Percentiles rank a stretch among this genome's conserved stretches.
phyloP scores from a whole-genome alignment of 768 basidiomycete species.

The Russula griseocarnosa region DNA sequence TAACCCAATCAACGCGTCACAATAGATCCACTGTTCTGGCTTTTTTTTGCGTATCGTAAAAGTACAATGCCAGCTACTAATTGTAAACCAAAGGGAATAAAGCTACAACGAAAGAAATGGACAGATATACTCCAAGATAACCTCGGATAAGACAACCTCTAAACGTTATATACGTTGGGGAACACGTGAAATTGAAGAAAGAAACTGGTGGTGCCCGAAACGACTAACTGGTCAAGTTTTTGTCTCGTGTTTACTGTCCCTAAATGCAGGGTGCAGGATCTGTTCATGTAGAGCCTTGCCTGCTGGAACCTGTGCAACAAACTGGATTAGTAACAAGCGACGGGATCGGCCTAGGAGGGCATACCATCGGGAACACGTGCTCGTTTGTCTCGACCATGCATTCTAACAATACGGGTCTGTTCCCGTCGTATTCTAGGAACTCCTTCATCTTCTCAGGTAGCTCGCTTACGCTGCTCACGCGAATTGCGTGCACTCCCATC shows the following conservation, averaged over 20 bases:
- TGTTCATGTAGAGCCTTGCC: conserved; percentile 95
- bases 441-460: conserved; percentile 97
- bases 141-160: not conserved
- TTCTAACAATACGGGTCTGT: conserved; percentile 86
- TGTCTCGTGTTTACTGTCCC: conserved; percentile 12
- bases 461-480: conserved; percentile 64
- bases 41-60: conserved; percentile 8
- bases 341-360: conserved; percentile 25
- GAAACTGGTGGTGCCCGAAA: not conserved
- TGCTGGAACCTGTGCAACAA: conserved; percentile 64
- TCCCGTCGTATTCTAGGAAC: conserved; percentile 90
- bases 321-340: conserved; percentile 27
- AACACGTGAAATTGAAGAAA: not conserved
- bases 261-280: conserved; percentile 60
- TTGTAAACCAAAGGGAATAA: conserved; percentile 1
- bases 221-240: conserved; percentile 3
- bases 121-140: not conserved
- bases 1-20: not conserved
- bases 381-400: conserved; percentile 80
- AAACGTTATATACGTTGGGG: not conserved
- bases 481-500: conserved; percentile 90
- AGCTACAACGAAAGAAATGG: not conserved
- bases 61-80: conserved; percentile 20
- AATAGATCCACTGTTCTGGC: not conserved
- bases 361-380: conserved; percentile 89